phyloP scores from a whole-genome alignment of 345 rosid genomes.

The Alliaria petiolata region DNA sequence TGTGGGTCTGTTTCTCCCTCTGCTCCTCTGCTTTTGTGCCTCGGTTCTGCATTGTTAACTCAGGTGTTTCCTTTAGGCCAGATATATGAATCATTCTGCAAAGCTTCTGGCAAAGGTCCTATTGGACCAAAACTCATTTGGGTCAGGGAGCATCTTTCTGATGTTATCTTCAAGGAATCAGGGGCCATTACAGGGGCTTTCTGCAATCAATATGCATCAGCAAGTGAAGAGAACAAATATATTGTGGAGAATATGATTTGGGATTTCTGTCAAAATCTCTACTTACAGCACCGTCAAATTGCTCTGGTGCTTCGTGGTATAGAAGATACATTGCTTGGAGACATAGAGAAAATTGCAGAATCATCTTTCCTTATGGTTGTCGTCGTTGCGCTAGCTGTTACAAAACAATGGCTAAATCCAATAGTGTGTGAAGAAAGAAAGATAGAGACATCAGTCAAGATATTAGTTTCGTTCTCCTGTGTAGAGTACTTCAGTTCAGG shows the following conservation, averaged over 20 bases:
- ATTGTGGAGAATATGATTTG: conserved; percentile 69
- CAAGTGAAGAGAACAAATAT: conserved; percentile 53
- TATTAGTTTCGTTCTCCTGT: conserved; percentile 75
- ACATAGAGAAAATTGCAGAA: conserved; percentile 81
- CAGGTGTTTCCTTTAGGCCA: conserved; percentile 67
- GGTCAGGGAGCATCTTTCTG: conserved; percentile 54
- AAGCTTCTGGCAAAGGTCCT: conserved; percentile 24
- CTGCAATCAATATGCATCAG: conserved; percentile 69
- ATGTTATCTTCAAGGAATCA: conserved; percentile 68
- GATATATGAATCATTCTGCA: conserved; percentile 45
- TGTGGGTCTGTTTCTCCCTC: conserved; percentile 56
- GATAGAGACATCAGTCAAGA: conserved; percentile 63
- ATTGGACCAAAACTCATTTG: conserved; percentile 30
- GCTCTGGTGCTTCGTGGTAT: conserved; percentile 60
- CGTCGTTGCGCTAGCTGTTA: conserved; percentile 68
- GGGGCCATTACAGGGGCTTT: conserved; percentile 71
- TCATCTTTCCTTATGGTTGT: conserved; percentile 93
- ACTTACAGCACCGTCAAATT: conserved; percentile 60
- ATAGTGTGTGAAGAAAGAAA: conserved; percentile 47
- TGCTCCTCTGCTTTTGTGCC: conserved; percentile 50
- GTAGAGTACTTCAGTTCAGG: conserved; percentile 82
- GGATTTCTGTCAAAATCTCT: conserved; percentile 72
- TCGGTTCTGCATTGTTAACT: conserved; percentile 60
- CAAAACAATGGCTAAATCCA: conserved; percentile 57
- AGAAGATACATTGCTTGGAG: conserved; percentile 49